Conservation (phyloP, 257 asterid genomes). For the Thymus mandschuricus region DNA sequence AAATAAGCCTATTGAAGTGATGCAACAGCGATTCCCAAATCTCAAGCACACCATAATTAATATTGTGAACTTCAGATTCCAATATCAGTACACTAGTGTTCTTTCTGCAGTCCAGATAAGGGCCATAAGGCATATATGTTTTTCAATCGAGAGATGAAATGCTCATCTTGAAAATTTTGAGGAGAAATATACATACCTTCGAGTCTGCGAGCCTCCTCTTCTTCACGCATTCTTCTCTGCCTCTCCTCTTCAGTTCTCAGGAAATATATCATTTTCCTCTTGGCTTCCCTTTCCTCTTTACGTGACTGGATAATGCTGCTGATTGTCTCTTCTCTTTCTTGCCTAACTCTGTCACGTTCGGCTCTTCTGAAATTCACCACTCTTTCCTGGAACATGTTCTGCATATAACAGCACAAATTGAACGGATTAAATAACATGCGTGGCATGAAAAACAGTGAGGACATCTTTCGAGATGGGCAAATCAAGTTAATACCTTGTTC, state of each 20-base stretch:
- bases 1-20: not conserved
- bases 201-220: conserved; percentile 75
- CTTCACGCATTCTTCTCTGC: conserved; percentile 64
- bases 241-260: conserved; percentile 76
- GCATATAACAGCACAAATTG: not conserved
- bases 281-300: conserved; percentile 66
- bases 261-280: conserved; percentile 67
- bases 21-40: too few species aligned
- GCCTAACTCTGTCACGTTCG: conserved; percentile 21
- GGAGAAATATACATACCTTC: conserved; percentile 56
- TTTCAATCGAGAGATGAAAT: not conserved
- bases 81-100: not conserved
- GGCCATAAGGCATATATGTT: not conserved
- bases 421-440: not conserved
- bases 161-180: not conserved
- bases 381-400: conserved; percentile 27
- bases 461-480: not conserved
- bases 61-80: too few species aligned
- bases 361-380: conserved; percentile 24
- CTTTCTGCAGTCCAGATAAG: not conserved
- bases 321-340: conserved; percentile 34
- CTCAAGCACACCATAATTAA: too few species aligned
- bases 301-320: conserved; percentile 57
- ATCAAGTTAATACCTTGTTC: conserved; percentile 11
- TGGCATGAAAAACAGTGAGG: not conserved